phyloP scores from a whole-genome alignment of 192 early-diverging fungal genomes.

The Entomortierella parvispora region DNA sequence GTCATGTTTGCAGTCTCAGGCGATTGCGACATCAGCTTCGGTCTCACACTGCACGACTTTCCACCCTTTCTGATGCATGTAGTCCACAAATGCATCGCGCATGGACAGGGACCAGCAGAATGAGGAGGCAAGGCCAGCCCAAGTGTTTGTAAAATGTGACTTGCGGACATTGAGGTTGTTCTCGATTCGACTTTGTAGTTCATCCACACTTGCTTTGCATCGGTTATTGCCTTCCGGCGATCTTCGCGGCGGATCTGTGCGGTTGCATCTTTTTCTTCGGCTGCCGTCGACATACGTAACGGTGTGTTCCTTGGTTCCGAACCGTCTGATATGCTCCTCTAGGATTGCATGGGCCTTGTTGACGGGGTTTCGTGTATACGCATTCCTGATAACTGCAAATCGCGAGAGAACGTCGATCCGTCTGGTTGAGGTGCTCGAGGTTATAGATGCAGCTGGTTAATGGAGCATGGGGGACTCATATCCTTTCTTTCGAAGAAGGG shows the following conservation, averaged over 20 bases:
- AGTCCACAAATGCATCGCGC: slow-evolving; percentile 1
- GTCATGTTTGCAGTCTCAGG: neutral
- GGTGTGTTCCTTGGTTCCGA: neutral
- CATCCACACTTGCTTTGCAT: neutral
- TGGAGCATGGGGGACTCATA: neutral
- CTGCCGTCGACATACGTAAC: neutral
- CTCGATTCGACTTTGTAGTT: neutral
- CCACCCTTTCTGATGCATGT: slow-evolving; percentile 1
- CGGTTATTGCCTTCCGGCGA: neutral
- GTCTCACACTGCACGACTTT: slow-evolving; percentile 2
- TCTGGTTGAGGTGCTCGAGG: neutral
- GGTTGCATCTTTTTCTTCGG: neutral
- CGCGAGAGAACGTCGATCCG: neutral
- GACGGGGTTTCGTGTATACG: neutral
- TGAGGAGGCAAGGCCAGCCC: neutral
- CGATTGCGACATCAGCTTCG: slow-evolving; percentile 5
- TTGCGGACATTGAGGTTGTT: neutral
- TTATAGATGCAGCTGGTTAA: neutral
- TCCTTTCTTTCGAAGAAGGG: neutral
- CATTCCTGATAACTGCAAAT: neutral
- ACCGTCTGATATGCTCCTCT: neutral
- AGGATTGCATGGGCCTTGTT: neutral
- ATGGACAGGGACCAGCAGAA: slow-evolving; percentile 12
- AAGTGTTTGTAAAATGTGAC: neutral
- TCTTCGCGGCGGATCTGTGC: neutral